Conservation (phyloP, 257 asterid species). For the Ophiorrhiza pumila region DNA sequence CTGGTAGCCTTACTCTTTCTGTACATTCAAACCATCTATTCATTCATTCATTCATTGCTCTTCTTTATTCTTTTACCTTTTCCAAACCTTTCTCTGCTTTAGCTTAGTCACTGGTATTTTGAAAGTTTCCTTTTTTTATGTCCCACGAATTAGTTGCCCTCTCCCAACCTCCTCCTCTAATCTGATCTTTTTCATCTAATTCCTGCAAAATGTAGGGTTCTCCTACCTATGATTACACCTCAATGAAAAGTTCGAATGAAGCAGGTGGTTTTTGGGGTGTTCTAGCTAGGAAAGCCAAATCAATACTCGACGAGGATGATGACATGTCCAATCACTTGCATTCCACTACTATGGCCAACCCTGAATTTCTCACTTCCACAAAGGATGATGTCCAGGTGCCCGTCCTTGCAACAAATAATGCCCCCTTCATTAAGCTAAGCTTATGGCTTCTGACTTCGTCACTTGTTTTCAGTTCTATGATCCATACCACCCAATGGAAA, state of each 20-base stretch:
- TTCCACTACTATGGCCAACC: background rate
- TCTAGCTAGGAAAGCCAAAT: conserved; percentile 81
- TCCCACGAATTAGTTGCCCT: background rate
- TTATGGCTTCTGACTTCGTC: background rate
- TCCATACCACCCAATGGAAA: conserved; percentile 23
- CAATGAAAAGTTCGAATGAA: conserved; percentile 57
- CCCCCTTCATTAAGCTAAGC: too few species aligned
- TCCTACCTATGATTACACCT: conserved; percentile 53
- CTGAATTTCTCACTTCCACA: conserved; percentile 13
- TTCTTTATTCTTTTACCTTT: too few species aligned
- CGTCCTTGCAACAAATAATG: too few species aligned
- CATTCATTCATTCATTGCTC: too few species aligned
- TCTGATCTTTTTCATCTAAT: background rate
- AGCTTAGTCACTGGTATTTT: too few species aligned
- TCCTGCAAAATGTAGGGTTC: conserved; percentile 32
- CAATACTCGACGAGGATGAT: conserved; percentile 40
- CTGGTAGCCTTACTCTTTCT: too few species aligned
- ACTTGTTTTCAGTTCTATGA: conserved; percentile 15
- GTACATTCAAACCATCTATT: too few species aligned
- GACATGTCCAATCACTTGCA: conserved; percentile 9
- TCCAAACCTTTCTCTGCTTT: too few species aligned
- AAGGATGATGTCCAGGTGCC: conserved; percentile 29
- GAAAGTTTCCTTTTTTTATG: background rate
- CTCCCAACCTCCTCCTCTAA: background rate
- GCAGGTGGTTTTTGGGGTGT: conserved; percentile 88